Evolutionary conservation across 2,329 filamentous ascomycete genomes (phyloP).

Genomic region (Exserohilum rostratum): DNA sequence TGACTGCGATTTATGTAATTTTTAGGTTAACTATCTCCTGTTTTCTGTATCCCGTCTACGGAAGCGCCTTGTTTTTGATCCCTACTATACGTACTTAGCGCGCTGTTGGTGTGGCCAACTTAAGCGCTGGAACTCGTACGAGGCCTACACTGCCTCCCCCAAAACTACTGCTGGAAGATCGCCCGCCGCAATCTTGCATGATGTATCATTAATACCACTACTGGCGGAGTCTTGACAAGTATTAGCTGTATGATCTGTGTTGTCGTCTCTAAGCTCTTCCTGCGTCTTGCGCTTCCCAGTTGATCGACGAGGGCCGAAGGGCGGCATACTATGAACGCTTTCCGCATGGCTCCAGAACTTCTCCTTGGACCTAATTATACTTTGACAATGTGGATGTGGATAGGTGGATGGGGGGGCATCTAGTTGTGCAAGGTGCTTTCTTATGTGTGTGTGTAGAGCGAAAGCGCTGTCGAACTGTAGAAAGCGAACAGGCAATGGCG

Average conservation of each 20-base stretch:
- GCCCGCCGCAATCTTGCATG: too few species aligned
- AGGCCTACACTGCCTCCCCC: too few species aligned
- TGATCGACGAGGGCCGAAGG: neutral
- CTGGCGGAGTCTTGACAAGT: neutral
- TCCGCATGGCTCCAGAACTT: neutral
- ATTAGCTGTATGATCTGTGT: neutral
- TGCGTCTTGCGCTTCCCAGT: neutral
- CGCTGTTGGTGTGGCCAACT: too few species aligned
- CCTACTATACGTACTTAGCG: too few species aligned
- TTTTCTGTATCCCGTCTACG: too few species aligned
- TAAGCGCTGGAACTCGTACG: too few species aligned
- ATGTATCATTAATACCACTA: neutral
- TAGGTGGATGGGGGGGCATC: neutral
- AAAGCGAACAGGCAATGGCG: neutral
- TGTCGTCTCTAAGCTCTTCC: neutral
- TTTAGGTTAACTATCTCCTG: too few species aligned
- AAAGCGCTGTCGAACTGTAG: neutral
- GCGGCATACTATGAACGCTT: neutral
- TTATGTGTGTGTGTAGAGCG: neutral
- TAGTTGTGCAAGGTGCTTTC: neutral
- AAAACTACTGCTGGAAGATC: too few species aligned
- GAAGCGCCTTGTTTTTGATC: too few species aligned
- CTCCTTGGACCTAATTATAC: neutral
- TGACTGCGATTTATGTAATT: too few species aligned
- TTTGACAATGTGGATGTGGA: neutral